Evolutionary conservation across 1,139 yeast species (phyloP).

Genomic region (Protomyces arabidopsidicola): DNA sequence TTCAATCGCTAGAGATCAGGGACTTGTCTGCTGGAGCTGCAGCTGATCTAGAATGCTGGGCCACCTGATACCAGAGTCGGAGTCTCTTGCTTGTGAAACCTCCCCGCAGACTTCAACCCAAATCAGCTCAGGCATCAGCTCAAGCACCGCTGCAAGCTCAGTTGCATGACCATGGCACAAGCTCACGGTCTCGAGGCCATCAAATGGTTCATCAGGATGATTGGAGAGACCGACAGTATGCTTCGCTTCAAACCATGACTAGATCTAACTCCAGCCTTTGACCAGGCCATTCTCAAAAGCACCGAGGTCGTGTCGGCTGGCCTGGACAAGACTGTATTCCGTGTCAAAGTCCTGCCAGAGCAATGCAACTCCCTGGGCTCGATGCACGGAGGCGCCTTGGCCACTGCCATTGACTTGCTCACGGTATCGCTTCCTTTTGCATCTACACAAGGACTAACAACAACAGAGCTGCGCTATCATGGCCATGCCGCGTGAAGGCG

Average conservation of each 20-base stretch:
- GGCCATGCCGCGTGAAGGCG: slow-evolving; percentile 12
- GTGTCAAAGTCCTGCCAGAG: slow-evolving; percentile 11
- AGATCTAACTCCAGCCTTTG: background rate
- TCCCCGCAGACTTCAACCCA: no score
- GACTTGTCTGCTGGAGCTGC: no score
- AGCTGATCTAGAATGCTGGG: no score
- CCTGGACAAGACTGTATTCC: slow-evolving; percentile 6
- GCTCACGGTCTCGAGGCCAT: background rate
- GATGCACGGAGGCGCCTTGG: slow-evolving; percentile 25
- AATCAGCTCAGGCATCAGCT: no score
- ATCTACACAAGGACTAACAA: background rate
- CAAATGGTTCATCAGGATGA: background rate
- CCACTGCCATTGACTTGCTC: slow-evolving; percentile 18
- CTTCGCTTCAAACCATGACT: background rate
- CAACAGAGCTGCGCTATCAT: slow-evolving; percentile 18
- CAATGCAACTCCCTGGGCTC: slow-evolving; percentile 23
- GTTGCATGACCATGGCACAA: no score
- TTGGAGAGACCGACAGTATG: background rate
- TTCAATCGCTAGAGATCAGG: no score
- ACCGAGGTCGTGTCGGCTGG: slow-evolving; percentile 1
- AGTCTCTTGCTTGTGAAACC: no score
- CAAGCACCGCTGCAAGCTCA: no score
- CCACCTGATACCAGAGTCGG: no score
- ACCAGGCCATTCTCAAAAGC: background rate
- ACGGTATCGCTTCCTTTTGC: background rate